Conservation (phyloP, 257 asterid genomes). For the Plantago elongata region DNA sequence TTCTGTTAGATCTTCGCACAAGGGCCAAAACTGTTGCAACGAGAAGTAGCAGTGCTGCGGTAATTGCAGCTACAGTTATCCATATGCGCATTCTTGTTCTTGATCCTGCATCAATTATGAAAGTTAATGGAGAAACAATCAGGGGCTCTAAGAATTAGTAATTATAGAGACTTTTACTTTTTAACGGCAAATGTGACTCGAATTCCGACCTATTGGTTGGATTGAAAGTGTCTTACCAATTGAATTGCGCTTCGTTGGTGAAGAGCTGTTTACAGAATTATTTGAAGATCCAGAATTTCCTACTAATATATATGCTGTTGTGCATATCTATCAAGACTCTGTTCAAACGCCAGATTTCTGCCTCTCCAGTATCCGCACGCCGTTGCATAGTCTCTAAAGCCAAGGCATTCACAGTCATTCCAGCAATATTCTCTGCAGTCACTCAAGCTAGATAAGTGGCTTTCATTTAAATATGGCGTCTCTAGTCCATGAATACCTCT, state of each 20-base stretch:
- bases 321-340: neutral
- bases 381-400: neutral
- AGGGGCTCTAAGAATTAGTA: no score
- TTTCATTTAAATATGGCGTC: neutral
- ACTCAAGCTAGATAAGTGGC: conserved; percentile 22
- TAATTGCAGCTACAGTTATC: conserved; percentile 23
- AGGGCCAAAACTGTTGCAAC: conserved; percentile 13
- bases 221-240: no score
- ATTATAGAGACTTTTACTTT: no score
- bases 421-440: conserved; percentile 38
- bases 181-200: no score
- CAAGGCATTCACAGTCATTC: conserved; percentile 32
- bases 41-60: conserved; percentile 13
- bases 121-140: no score
- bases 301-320: neutral
- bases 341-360: conserved; percentile 21
- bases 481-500: neutral
- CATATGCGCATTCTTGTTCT: no score
- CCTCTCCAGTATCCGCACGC: conserved; percentile 39
- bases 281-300: conserved; percentile 2
- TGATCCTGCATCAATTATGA: conserved; percentile 16
- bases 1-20: conserved; percentile 15
- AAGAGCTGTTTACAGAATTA: neutral
- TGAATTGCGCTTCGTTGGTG: no score
- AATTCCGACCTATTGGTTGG: no score